A percentile compares a stretch with the other conserved stretches of the same genome.
Evolutionary conservation across 345 rosid species (phyloP).

Genomic region (Adansonia digitata): DNA sequence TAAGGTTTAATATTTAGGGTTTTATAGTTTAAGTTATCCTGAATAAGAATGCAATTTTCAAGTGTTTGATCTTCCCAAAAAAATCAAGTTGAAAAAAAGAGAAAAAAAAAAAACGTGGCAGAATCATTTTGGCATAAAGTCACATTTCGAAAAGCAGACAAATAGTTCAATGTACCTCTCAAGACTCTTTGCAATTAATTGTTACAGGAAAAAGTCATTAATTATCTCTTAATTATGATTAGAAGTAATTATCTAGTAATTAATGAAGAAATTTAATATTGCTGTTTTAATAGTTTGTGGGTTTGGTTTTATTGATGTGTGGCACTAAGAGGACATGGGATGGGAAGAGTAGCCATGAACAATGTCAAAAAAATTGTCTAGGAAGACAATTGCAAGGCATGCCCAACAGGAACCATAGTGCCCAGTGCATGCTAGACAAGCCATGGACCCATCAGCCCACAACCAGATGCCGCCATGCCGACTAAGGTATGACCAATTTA

Average conservation of each 20-base stretch:
- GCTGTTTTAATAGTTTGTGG: neutral
- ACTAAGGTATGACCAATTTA: neutral
- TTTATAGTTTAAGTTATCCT: too few relatives aligned
- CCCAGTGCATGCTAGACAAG: conserved; percentile 40
- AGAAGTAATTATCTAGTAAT: neutral
- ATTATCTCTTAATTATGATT: neutral
- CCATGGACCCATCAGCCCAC: conserved; percentile 21
- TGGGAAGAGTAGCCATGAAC: conserved; percentile 4
- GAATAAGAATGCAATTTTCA: neutral
- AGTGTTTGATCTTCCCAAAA: neutral
- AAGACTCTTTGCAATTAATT: neutral
- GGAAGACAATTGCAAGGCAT: conserved; percentile 22
- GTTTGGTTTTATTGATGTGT: neutral
- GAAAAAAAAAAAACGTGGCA: too few relatives aligned
- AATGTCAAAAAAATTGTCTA: neutral
- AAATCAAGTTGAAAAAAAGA: neutral
- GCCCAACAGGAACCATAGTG: conserved; percentile 31
- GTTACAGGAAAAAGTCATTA: neutral
- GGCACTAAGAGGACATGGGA: conserved; percentile 8
- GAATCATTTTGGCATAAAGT: neutral
- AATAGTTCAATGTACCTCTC: neutral
- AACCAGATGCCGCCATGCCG: conserved; percentile 20
- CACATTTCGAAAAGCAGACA: neutral
- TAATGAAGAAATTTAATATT: neutral
- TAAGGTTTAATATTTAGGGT: too few relatives aligned